phyloP scores from a whole-genome alignment of 2,329 filamentous ascomycete species.

The Coniochaeta sp. region DNA sequence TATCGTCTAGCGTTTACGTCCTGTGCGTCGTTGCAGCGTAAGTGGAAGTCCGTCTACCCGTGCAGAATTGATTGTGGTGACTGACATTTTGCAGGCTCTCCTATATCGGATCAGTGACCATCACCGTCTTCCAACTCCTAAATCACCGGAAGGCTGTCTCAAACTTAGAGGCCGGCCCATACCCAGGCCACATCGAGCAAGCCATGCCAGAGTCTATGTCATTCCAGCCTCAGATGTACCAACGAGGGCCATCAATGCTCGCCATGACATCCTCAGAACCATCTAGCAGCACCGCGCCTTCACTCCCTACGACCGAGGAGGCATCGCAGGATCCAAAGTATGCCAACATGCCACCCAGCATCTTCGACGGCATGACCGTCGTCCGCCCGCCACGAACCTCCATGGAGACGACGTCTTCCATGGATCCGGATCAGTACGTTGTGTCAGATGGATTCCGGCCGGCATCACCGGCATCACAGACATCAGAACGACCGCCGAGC shows the following conservation, averaged over 20 bases:
- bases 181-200: conserved; percentile 4
- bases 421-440: conserved; percentile 12
- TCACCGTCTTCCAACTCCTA: conserved; percentile 3
- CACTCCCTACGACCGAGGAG: not conserved
- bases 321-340: conserved; percentile 3
- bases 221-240: not conserved
- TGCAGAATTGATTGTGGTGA: not conserved
- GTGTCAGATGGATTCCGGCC: conserved; percentile 17
- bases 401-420: conserved; percentile 13
- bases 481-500: conserved; percentile 6
- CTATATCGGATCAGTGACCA: conserved; percentile 11
- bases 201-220: not conserved
- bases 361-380: not conserved
- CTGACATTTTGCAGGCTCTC: conserved; percentile 9
- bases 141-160: not conserved
- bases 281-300: not conserved
- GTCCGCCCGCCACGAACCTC: conserved; percentile 6
- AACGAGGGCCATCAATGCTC: not conserved
- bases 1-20: conserved; percentile 11
- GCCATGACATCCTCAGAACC: not conserved
- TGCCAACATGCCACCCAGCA: conserved; percentile 2
- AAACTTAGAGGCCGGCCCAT: not conserved
- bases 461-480: no score
- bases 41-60: not conserved
- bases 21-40: conserved; percentile 12